Evolutionary conservation across 23 red algal genomes (phyloP).

Genomic region (Agarophyton chilense): DNA sequence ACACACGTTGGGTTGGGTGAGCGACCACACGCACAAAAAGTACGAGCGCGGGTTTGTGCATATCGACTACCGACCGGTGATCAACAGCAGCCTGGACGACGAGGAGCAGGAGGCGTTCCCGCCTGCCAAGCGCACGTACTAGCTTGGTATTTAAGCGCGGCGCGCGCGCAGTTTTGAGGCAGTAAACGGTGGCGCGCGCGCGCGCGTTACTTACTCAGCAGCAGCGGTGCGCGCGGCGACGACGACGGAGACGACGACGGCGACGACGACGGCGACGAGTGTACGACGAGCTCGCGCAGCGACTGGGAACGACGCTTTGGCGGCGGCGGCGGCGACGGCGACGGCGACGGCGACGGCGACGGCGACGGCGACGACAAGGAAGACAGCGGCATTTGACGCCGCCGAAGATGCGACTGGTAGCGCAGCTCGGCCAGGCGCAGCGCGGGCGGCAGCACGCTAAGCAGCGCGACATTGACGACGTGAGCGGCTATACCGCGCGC

Average conservation of each 20-base stretch:
- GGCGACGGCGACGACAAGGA: not conserved
- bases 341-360: not conserved
- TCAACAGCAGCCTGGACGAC: slow-evolving; percentile 75
- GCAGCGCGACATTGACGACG: not conserved
- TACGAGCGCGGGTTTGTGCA: slow-evolving; percentile 62
- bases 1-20: slow-evolving; percentile 90
- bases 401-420: not conserved
- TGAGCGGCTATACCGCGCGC: not conserved
- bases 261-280: not conserved
- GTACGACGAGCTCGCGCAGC: slow-evolving; percentile 15
- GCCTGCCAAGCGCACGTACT: slow-evolving; percentile 89
- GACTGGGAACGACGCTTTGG: not conserved
- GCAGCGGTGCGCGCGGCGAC: not conserved
- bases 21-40: slow-evolving; percentile 26
- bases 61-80: slow-evolving; percentile 94
- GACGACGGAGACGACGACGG: no score
- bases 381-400: not conserved
- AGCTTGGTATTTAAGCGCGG: no score
- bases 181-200: not conserved
- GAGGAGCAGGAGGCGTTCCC: slow-evolving; percentile 79
- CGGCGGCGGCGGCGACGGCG: not conserved
- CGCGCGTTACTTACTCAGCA: no score
- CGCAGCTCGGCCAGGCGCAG: not conserved
- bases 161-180: slow-evolving; percentile 1
- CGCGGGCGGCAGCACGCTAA: not conserved